Evolutionary conservation across 768 basidiomycete genomes (phyloP), one percentile per base, ranked within the genome.

Genomic region (Rossbeevera mucosa): DNA sequence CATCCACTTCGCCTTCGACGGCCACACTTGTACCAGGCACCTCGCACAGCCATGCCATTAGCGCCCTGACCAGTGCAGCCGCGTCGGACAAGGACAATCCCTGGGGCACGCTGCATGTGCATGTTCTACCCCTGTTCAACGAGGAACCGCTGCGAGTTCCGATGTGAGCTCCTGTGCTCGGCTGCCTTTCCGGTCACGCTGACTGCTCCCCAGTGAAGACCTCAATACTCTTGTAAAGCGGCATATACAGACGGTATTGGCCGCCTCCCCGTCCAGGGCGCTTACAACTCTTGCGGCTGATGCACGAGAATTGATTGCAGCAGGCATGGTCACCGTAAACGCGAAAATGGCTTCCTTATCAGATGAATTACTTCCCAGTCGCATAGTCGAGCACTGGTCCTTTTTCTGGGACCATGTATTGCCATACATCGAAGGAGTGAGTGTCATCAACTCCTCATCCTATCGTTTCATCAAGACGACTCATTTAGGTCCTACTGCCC

Each of bases 321-420:
- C 83, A 2, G 94, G 94, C 11, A 97, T 95, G 91, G 80, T 93
- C 47, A 97, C 93, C 2, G 76, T 97, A 22, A 93, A 91, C 59
- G 83, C 91, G 0, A 94, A 91, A 61, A 75, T 97, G 5, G 74
- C 78, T 26, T 83, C 79, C 4, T 72, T 88, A 8, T 87, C 92
- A 24, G 93, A 94, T 40, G 85, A 86, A 33, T 81, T 86, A 62
- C 75, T 97, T 14, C 72, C 94, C 5, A 74, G 74, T 5, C 78
- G 91, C 25, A 77, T 95, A 16, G 88, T 93, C 2, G 92, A 94
- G 59, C 77, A 89, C 16, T 97, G 94, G 93, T 81, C 79, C 13
- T 94, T 95, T 75, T 96, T 96, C 70, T 95, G 90, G 87, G 88
- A 88, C 59, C 84, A 89, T 54, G 84, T 93, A 24, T 72, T 94